Evolutionary conservation across 2,329 filamentous ascomycete species (phyloP), one percentile per base, ranked within the genome.

Genomic region (Fusarium clavum): DNA sequence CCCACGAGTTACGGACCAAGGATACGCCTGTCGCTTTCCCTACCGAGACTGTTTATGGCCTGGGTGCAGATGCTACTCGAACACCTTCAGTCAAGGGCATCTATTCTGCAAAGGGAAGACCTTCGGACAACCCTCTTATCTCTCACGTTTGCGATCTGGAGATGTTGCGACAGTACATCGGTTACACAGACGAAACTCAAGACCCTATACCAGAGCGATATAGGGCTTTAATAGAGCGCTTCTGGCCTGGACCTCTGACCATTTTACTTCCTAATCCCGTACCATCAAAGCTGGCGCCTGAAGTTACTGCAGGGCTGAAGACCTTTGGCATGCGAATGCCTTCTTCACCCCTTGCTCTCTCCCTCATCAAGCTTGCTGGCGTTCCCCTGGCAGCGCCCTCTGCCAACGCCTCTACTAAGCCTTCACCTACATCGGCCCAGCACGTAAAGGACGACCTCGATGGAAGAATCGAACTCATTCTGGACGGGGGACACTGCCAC

Each of bases 21-120:
- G 86, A 93, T 77, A 86, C 87, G 6, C 96, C 96, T 7, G 94
- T 99, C 49, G 96, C 93, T 2, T 99, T 99, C 78, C 96, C 96
- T 1, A 99, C 96, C 0, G 96, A 99, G 82, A 99, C 96, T 1
- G 96, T 99, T 1, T 99, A 99, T 78, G 96, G 96, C 0, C 86
- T 99, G 10, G 96, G 94, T n/a, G 96, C 96, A 16, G 96, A 98
- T 82, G 96, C 96, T 13, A 98, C 94, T 27, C 88, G 94, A 74
- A 94, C 91, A 75, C 85, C 83, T 25, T 92, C 95, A 3, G 95
- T 98, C 9, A 90, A 87, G 76, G 94, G 94, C n/a, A 99, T 99
- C 72, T 99, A 96, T 80, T 86, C 88, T 24, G 94, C 93, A 55
- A 99, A 99, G 82, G 92, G 94, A 59, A 84, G 96, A 58, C 96